A percentile compares a stretch with the other conserved stretches of the same genome.
These are phyloP conservation scores for Apiotrichum sp. DNA, from an alignment of 1,284 basidiomycete genomes.

Conservation along the genomic window DNA sequence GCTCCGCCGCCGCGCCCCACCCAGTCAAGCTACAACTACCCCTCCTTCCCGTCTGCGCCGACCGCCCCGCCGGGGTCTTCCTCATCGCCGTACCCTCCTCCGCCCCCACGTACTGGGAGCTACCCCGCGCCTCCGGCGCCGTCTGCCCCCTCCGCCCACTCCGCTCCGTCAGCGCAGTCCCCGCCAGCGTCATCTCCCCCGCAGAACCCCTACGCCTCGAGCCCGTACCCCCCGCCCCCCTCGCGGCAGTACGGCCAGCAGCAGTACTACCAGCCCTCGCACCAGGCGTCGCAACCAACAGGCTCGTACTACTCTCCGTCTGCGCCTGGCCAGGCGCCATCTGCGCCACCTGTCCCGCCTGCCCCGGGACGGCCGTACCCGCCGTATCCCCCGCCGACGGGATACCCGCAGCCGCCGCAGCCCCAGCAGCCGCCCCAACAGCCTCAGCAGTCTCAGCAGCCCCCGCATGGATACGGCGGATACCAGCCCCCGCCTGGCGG, in stretches of 20 bases:
- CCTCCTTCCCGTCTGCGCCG: constrained; percentile 15
- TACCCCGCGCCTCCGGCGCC: constrained; percentile 17
- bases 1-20: constrained; percentile 24
- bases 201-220: constrained; percentile 6
- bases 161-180: neutral
- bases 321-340: too few species aligned
- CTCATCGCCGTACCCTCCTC: constrained; percentile 17
- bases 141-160: constrained; percentile 15
- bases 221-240: constrained; percentile 9
- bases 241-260: neutral
- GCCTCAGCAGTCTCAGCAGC: too few species aligned
- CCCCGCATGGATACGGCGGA: too few species aligned
- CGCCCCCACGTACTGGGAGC: constrained; percentile 4
- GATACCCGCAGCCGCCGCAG: too few species aligned
- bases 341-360: too few species aligned
- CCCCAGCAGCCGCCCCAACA: too few species aligned
- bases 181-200: neutral
- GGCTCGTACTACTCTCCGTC: too few species aligned
- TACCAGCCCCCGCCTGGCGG: too few species aligned
- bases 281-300: too few species aligned
- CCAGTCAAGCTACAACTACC: constrained; percentile 4
- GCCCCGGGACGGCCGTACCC: too few species aligned
- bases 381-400: too few species aligned
- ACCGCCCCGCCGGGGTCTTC: constrained; percentile 6
- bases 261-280: too few species aligned